Evolutionary conservation across 371 early-diverging fungal genomes (phyloP).

Genomic region (Dichotomocladium elegans): DNA sequence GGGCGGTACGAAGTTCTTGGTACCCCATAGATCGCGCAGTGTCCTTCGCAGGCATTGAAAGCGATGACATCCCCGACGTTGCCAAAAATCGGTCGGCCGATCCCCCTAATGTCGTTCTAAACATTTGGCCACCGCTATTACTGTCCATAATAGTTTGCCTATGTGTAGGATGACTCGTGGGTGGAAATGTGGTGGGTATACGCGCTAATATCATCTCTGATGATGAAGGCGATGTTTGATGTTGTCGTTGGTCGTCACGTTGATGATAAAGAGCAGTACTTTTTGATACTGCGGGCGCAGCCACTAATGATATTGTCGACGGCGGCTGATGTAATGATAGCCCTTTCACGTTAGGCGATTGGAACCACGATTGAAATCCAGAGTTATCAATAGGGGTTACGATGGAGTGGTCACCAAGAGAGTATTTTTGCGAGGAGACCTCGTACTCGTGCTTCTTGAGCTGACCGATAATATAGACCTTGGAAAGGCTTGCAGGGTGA

Average conservation of each 20-base stretch:
- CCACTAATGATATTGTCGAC: too few species aligned
- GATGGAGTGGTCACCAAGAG: too few species aligned
- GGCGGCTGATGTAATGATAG: too few species aligned
- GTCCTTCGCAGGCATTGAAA: constrained; percentile 5
- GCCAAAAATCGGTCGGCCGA: too few species aligned
- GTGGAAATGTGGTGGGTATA: neutral
- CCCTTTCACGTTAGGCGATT: too few species aligned
- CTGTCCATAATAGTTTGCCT: neutral
- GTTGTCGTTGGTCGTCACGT: too few species aligned
- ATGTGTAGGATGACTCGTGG: neutral
- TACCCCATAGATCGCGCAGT: constrained; percentile 14
- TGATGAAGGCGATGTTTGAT: neutral
- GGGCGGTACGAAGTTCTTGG: constrained; percentile 13
- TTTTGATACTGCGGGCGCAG: neutral
- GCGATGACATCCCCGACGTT: too few species aligned
- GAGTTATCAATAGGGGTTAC: too few species aligned
- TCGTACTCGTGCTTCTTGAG: constrained; percentile 11
- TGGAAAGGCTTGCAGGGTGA: constrained; percentile 4
- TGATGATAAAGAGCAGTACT: too few species aligned
- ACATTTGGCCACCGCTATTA: neutral
- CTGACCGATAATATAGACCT: constrained; percentile 9
- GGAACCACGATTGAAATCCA: too few species aligned
- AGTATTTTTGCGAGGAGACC: neutral
- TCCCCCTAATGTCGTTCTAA: too few species aligned
- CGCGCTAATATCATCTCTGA: neutral